Percentiles rank a stretch among this genome's conserved stretches.
These are phyloP conservation scores for Glonium stellatum DNA, from an alignment of 495 filamentous ascomycete genomes.

Conservation along the genomic window DNA sequence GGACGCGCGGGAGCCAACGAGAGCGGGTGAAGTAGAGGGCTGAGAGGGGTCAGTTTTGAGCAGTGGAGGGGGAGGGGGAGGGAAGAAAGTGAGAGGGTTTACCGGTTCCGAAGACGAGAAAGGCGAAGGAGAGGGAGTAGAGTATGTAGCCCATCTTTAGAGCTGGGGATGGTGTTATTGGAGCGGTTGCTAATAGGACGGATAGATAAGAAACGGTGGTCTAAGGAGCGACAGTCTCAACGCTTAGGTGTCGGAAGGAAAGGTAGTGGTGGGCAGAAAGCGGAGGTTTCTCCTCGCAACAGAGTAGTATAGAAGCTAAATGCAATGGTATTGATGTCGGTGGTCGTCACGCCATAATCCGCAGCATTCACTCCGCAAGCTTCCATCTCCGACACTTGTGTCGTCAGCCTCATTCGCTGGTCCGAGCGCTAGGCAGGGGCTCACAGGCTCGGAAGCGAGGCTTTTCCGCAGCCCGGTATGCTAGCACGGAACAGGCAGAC, in stretches of 20 bases:
- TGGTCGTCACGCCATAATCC: background rate
- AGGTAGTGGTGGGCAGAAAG: background rate
- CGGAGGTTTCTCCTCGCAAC: background rate
- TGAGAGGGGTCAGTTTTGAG: constrained; percentile 33
- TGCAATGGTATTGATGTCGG: background rate
- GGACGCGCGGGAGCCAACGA: constrained; percentile 51
- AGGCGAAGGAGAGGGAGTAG: constrained; percentile 49
- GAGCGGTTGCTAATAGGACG: background rate
- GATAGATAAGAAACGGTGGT: too few species aligned
- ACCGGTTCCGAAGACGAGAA: constrained; percentile 43
- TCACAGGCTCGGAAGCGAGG: background rate
- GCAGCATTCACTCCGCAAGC: background rate
- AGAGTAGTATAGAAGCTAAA: background rate
- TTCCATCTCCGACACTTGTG: background rate
- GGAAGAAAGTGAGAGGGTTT: constrained; percentile 11
- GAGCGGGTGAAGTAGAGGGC: constrained; percentile 72
- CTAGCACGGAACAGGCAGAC: constrained; percentile 1
- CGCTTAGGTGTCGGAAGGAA: background rate
- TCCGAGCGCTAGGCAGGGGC: background rate
- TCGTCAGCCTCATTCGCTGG: too few species aligned
- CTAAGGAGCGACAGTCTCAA: background rate
- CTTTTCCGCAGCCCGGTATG: background rate
- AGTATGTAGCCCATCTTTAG: constrained; percentile 64
- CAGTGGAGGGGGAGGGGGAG: constrained; percentile 1
- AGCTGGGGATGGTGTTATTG: background rate